phyloP scores from a whole-genome alignment of 768 basidiomycete genomes.

The Lyophyllum atratum region DNA sequence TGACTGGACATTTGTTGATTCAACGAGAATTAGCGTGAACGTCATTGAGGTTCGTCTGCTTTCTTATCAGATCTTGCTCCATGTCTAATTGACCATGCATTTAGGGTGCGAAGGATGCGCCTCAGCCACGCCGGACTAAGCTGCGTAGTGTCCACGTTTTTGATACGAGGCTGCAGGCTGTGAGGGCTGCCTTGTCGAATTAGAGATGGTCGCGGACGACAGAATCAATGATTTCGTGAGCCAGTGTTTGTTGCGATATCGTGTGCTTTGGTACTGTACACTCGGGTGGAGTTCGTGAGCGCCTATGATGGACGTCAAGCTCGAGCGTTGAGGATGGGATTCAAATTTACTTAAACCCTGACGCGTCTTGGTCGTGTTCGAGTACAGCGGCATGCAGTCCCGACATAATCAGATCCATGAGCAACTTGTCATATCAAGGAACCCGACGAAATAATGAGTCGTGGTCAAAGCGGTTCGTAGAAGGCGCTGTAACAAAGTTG shows the following conservation, averaged over 20 bases:
- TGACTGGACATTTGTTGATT: slow-evolving; percentile 81
- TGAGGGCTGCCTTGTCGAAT: neutral
- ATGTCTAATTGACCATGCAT: slow-evolving; percentile 4
- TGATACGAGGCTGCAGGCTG: slow-evolving; percentile 2
- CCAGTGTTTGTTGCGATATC: neutral
- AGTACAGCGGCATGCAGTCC: too few species aligned
- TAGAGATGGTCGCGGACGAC: neutral
- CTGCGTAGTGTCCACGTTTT: slow-evolving; percentile 32
- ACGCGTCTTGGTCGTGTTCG: too few species aligned
- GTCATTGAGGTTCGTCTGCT: slow-evolving; percentile 68
- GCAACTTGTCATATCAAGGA: too few species aligned
- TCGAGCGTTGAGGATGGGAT: too few species aligned
- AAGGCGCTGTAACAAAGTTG: too few species aligned
- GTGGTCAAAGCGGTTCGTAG: too few species aligned
- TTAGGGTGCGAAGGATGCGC: slow-evolving; percentile 71
- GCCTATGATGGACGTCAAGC: too few species aligned
- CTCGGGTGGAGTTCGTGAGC: too few species aligned
- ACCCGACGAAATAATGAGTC: too few species aligned
- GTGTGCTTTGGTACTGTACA: too few species aligned
- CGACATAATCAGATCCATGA: too few species aligned
- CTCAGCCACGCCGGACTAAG: slow-evolving; percentile 69
- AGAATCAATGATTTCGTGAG: neutral
- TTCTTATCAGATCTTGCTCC: slow-evolving; percentile 2
- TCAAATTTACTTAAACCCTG: too few species aligned
- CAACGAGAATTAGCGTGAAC: slow-evolving; percentile 72